These are phyloP conservation scores for Amaranthus palmeri DNA, from an alignment of 148 eudicot species.

Conservation along the genomic window DNA sequence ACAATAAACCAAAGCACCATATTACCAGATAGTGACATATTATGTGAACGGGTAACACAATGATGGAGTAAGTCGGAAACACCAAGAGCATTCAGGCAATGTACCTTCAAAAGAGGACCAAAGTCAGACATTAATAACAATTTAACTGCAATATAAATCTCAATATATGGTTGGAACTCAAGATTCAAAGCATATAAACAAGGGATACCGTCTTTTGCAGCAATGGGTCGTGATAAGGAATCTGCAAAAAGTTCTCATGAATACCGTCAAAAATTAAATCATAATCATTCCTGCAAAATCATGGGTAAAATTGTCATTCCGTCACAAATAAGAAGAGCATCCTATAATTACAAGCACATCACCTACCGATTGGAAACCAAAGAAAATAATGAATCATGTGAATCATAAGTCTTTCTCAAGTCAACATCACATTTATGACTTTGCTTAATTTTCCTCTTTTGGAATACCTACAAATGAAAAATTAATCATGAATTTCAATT, in stretches of 20 bases:
- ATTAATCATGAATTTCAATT: neutral
- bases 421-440: slow-evolving; percentile 32
- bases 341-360: slow-evolving; percentile 11
- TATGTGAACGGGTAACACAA: slow-evolving; percentile 68
- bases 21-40: slow-evolving; percentile 82
- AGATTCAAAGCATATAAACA: slow-evolving; percentile 15
- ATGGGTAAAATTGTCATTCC: slow-evolving; percentile 6
- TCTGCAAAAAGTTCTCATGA: slow-evolving; percentile 81
- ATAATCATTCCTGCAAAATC: slow-evolving; percentile 65
- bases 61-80: slow-evolving; percentile 72
- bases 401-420: slow-evolving; percentile 31
- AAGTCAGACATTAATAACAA: slow-evolving; percentile 3
- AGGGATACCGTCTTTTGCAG: slow-evolving; percentile 82
- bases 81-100: slow-evolving; percentile 69
- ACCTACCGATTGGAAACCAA: slow-evolving; percentile 74
- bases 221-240: slow-evolving; percentile 82
- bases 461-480: slow-evolving; percentile 56
- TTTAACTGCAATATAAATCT: neutral
- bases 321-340: neutral
- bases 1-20: slow-evolving; percentile 1
- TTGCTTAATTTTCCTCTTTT: slow-evolving; percentile 62
- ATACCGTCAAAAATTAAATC: slow-evolving; percentile 83
- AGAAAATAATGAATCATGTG: slow-evolving; percentile 59
- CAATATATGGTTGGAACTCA: neutral
- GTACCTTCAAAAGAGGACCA: slow-evolving; percentile 45